Base-by-base conservation (phyloP, 768 basidiomycete genomes). In the Suillus occidentalis region DNA sequence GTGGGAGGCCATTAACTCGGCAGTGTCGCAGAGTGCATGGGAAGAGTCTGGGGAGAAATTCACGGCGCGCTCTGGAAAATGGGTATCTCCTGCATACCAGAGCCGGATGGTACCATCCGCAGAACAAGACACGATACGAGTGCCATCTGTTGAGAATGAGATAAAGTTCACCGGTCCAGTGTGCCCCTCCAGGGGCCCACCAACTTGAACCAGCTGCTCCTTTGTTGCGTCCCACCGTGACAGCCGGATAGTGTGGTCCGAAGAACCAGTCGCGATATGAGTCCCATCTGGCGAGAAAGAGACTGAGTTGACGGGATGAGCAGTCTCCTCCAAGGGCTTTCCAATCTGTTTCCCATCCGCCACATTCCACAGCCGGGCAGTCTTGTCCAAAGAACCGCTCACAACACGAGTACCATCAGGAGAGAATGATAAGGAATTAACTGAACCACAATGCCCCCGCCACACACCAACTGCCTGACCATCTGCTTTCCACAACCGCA, bases 401-500 rank as follows among this genome's bases (percentile, higher is more conserved):
- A 37, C 47, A 12, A 62, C 47, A 13, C 61, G 45, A 14, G 50
- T 37, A 7, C 61, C 61, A 22, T 50, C 47, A 0, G 61, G 45
- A 22, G 61, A 62, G 61, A 62, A 62, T 34, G 61, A 62, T 13
- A 52, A 31, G 36, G 61, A 62, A 36, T 2, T 39, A 10, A 62
- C 31, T 18, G 28, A 63, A 20, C 39, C 10, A 31, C 36, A n/a
- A 36, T 57, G 52, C 12, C 52, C 47, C 39, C 37, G 4, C 43
- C 59, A 42, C 9, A 53, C n/a, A 57, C 60, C 58, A 18, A 62
- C 47, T 34, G 18, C 61, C 47, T 62, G 14, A 25, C 68, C 67
- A 20, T 53, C 61, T n/a, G 52, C 62, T 60, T 71, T 47, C 74
- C 72, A 77, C 2, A 75, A 18, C 9, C 56, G 67, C 12, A 75